Evolutionary conservation across 352 stramenopile species (phyloP), one percentile per base, ranked within the genome.

Genomic region (Achlya hypogyna): DNA sequence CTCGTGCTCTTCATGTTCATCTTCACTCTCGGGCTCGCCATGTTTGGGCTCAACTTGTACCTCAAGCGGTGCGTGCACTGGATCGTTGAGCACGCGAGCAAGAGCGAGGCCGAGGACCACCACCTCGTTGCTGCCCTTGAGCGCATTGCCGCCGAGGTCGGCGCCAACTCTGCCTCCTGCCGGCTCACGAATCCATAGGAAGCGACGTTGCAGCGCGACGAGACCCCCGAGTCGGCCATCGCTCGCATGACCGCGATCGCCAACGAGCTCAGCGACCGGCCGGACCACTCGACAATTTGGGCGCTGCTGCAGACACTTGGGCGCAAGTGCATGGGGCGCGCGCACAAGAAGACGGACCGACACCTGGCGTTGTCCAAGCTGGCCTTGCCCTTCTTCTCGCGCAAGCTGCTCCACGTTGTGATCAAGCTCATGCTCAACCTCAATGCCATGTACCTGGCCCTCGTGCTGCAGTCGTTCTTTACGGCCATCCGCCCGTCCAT

Each of bases 281-380:
- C 51, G 35, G 60, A 67, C 34, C 60, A 58, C 38, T 67, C 60
- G 45, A 58, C n/a, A n/a, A 67, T 67, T 58, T 67, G 60, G 60
- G 60, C 12, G 18, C 29, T 67, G 14, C 10, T 67, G 22, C 23
- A 45, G 23, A 56, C 25, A 1, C 25, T 31, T 1, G 14, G 16
- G 16, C 49, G 49, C 25, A 56, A 56, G 25, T 10, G 14, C 31
- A 31, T 20, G 25, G 49, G 49, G 12, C 49, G 49, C 31, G 12
- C 16, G 31, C 49, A 35, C 31, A 56, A 12, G 25, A n/a, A n/a
- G n/a, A 12, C 12, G 25, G 49, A 56, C 6, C 49, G 2, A 12
- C 16, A 56, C 12, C 31, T 56, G 25, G 12, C 16, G 31, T n/a
- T 56, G 12, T 12, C 49, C 42, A 51, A 64, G n/a, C 22, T 64